Evolutionary conservation across 73 alveolate species (phyloP).

Genomic region (Blepharisma stoltei): DNA sequence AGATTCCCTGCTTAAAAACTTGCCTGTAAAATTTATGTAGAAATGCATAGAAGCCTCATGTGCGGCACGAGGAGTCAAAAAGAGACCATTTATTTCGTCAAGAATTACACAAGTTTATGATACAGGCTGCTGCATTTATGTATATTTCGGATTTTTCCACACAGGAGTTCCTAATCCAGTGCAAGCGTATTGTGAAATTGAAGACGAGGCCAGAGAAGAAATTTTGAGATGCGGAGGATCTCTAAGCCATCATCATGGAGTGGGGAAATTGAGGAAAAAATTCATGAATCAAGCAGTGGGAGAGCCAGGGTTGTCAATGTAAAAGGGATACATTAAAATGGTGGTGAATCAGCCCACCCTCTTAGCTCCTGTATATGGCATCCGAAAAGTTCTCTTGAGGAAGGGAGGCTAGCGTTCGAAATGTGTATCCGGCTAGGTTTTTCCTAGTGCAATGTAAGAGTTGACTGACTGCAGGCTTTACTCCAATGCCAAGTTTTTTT

Average conservation of each 20-base stretch:
- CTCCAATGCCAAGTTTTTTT: too few relatives aligned
- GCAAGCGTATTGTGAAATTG: constrained; percentile 64
- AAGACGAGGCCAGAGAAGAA: constrained; percentile 85
- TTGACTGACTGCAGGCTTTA: too few relatives aligned
- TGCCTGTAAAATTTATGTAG: constrained; percentile 16
- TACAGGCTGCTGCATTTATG: constrained; percentile 84
- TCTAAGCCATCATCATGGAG: constrained; percentile 89
- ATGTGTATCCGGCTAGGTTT: too few relatives aligned
- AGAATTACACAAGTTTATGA: constrained; percentile 84
- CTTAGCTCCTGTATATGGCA: too few relatives aligned
- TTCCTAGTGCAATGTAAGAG: too few relatives aligned
- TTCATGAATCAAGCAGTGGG: constrained; percentile 59
- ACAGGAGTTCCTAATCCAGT: constrained; percentile 60
- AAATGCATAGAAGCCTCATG: constrained; percentile 18
- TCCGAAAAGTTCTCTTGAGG: too few relatives aligned
- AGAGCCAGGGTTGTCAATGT: constrained; percentile 57
- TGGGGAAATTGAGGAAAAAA: constrained; percentile 81
- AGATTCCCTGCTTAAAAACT: constrained; percentile 30
- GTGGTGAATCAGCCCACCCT: too few relatives aligned
- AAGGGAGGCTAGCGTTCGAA: too few relatives aligned
- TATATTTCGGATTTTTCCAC: constrained; percentile 75
- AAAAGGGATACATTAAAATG: too few relatives aligned
- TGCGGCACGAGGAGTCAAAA: constrained; percentile 41
- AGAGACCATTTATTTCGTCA: constrained; percentile 66
- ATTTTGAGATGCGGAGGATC: constrained; percentile 78